A percentile compares a stretch with the other conserved stretches of the same genome.
Conservation (phyloP, 2,329 filamentous ascomycete genomes). For the Fusarium sp. region DNA sequence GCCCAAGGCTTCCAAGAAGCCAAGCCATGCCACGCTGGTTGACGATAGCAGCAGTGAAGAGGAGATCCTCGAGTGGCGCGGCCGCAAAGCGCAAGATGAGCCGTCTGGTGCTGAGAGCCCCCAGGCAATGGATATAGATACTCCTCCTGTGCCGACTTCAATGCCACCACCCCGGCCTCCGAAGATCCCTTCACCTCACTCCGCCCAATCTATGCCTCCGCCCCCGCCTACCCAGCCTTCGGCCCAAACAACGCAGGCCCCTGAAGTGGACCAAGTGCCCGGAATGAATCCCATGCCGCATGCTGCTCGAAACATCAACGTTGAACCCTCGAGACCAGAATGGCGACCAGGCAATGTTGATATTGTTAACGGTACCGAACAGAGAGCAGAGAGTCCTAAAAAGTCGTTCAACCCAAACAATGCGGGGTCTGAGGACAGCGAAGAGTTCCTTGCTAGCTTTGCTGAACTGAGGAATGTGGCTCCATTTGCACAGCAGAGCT, state of each 20-base stretch:
- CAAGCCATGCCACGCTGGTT: conserved; percentile 59
- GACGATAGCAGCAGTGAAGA: conserved; percentile 61
- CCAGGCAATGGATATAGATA: conserved; percentile 74
- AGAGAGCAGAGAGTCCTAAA: conserved; percentile 33
- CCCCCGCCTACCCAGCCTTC: conserved; percentile 20
- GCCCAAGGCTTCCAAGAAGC: conserved; percentile 66
- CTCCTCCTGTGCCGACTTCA: conserved; percentile 52
- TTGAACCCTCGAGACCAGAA: conserved; percentile 68
- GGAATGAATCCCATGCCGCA: conserved; percentile 21
- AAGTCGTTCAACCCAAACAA: conserved; percentile 50
- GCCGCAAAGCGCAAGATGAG: conserved; percentile 49
- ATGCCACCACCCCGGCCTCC: conserved; percentile 37
- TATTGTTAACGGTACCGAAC: conserved; percentile 38
- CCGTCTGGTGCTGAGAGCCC: conserved; percentile 57
- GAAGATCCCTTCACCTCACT: conserved; percentile 29
- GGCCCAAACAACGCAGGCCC: conserved; percentile 5
- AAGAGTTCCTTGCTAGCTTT: conserved; percentile 65
- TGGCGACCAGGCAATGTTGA: conserved; percentile 65
- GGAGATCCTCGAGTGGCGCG: conserved; percentile 51
- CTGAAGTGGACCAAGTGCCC: background rate
- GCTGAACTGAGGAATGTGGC: conserved; percentile 67
- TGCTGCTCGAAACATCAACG: conserved; percentile 63
- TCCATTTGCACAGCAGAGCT: conserved; percentile 60
- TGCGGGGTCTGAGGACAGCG: conserved; percentile 65
- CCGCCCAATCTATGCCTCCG: conserved; percentile 17